These are phyloP conservation scores for Cryptococcus sp. DNA, from an alignment of 1,284 basidiomycete genomes.

Conservation along the genomic window DNA sequence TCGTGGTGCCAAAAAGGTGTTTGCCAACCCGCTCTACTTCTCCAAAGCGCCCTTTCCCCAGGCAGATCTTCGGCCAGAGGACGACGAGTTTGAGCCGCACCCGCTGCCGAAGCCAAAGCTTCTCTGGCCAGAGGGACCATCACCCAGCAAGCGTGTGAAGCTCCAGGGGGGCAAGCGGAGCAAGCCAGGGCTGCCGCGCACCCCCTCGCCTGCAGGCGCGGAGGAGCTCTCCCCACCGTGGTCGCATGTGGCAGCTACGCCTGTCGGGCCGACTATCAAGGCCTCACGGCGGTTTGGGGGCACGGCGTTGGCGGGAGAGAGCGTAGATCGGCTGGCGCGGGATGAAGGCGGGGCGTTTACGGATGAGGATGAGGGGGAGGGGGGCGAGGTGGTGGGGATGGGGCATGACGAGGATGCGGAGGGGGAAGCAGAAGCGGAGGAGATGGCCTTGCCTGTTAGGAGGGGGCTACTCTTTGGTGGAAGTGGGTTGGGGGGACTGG, in stretches of 20 bases:
- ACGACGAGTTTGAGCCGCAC: slow-evolving; percentile 41
- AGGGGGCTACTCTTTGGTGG: slow-evolving; percentile 29
- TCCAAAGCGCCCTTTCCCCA: slow-evolving; percentile 23
- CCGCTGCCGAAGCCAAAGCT: slow-evolving; percentile 41
- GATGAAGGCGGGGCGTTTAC: slow-evolving; percentile 6
- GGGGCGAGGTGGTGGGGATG: slow-evolving; percentile 1
- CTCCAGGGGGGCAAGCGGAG: background rate
- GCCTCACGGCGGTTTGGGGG: slow-evolving; percentile 3
- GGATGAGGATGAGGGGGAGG: slow-evolving; percentile 17
- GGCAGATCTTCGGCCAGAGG: slow-evolving; percentile 28
- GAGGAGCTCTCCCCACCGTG: slow-evolving; percentile 11
- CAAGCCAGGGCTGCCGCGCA: background rate
- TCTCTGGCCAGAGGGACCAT: slow-evolving; percentile 33
- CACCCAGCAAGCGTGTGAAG: slow-evolving; percentile 7
- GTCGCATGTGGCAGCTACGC: slow-evolving; percentile 14
- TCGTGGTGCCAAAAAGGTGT: slow-evolving; percentile 43
- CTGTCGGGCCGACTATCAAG: slow-evolving; percentile 9
- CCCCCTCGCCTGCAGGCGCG: slow-evolving; percentile 6
- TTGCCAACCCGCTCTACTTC: slow-evolving; percentile 41
- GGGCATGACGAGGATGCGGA: slow-evolving; percentile 6
- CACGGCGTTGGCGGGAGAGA: background rate
- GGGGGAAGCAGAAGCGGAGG: slow-evolving; percentile 14
- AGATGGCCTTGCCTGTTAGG: slow-evolving; percentile 24
- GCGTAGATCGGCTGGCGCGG: background rate
- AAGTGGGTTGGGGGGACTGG: background rate